Base-by-base conservation (phyloP, 1,284 basidiomycete genomes). In the Tetrapyrgos nigripes region DNA sequence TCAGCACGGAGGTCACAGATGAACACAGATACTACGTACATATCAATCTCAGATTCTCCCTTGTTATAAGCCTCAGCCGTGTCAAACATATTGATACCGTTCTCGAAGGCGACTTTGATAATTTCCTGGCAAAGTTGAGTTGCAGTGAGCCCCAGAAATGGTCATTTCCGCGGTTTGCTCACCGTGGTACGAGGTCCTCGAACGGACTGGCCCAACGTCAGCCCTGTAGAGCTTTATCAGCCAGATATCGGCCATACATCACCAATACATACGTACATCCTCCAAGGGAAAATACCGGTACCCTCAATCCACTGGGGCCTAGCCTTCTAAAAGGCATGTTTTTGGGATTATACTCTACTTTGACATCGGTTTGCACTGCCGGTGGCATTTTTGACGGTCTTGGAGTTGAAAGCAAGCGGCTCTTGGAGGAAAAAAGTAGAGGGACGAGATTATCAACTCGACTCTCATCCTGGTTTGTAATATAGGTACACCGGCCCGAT, bases 201-300 rank as follows among this genome's bases (percentile, higher is more conserved):
- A 35, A 91, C 84, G 13, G 87, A 86, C 29, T 81, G 84, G 52
- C 91, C 91, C 43, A 91, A 76, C 17, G 88, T 91, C 43, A 88
- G 72, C 84, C 84, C 85, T 88, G 54, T 51, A 24, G 53, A 47
- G 24, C 46, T 28, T 4, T 2, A 21, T 46, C 23, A 44, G 26
- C 26, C 17, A 26, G 19, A 27, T 21, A 53, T 35, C 29, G 21
- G 5, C 40, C 3, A 47, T 13, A 5, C 21, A 47, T 28, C 29
- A 31, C 4, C 50, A n/a, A 4, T 19, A 26, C 37, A 23, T 44
- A 76, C 84, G 70, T 63, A 93, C 92, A 94, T 73, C 90, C 89
- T 60, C 92, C 92, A 47, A 93, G 80, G 21, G 88, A 91, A 75
- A 94, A 91, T 19, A 93, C 68, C 3, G 92, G 90, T 0, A 94